Conservation (phyloP, 768 basidiomycete species). For the Amanita thiersii region DNA sequence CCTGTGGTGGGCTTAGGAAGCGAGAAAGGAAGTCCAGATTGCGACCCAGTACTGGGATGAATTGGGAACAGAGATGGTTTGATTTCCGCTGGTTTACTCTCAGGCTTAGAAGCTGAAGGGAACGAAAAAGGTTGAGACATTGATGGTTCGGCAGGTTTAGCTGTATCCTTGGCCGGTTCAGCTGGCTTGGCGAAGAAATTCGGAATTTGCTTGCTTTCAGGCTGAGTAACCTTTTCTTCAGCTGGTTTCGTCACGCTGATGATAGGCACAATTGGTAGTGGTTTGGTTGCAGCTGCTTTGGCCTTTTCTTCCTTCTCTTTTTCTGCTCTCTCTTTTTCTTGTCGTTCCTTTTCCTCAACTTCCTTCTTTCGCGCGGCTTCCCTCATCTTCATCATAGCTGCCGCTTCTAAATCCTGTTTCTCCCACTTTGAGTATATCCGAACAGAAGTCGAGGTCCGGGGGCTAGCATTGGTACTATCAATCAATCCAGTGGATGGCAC, state of each 20-base stretch:
- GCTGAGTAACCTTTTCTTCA: conserved; percentile 1
- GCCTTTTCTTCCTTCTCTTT: conserved; percentile 19
- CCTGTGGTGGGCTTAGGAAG: too few relatives aligned
- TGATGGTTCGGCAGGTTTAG: neutral
- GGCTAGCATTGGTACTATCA: conserved; percentile 49
- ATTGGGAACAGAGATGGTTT: neutral
- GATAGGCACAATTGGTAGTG: conserved; percentile 10
- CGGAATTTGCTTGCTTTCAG: neutral
- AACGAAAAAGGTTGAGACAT: neutral
- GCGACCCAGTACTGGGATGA: too few relatives aligned
- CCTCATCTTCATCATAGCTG: conserved; percentile 67
- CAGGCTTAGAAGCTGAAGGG: neutral
- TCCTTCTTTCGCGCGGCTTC: conserved; percentile 37
- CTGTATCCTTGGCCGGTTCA: conserved; percentile 1
- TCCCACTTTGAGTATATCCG: conserved; percentile 72
- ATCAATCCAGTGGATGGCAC: conserved; percentile 23
- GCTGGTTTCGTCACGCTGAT: conserved; percentile 10
- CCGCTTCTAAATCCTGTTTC: conserved; percentile 78
- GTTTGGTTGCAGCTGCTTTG: conserved; percentile 10
- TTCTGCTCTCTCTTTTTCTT: conserved; percentile 20
- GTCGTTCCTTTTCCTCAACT: conserved; percentile 28
- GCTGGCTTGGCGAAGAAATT: conserved; percentile 3
- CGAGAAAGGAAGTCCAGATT: too few relatives aligned
- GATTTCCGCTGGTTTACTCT: neutral
- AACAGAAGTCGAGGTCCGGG: conserved; percentile 19